These are phyloP conservation scores for Colletotrichum musae DNA, from an alignment of 2,329 filamentous ascomycete species.

Conservation along the genomic window DNA sequence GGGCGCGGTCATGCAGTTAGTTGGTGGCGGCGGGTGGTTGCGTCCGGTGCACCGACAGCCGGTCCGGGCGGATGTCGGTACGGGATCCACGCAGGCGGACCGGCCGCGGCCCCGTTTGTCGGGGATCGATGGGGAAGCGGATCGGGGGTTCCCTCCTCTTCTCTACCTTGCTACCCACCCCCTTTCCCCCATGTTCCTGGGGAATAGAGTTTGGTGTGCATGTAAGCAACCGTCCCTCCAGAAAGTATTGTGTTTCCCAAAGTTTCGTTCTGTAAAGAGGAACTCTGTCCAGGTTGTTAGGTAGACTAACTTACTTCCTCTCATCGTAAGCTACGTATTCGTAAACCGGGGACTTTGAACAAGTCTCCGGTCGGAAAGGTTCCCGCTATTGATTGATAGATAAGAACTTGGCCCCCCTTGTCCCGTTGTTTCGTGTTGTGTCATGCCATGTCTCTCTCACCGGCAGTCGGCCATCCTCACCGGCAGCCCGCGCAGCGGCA, in stretches of 20 bases:
- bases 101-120: slow-evolving; percentile 35
- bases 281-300: too few relatives aligned
- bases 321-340: not conserved
- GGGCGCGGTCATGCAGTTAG: slow-evolving; percentile 1
- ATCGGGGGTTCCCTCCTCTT: slow-evolving; percentile 1
- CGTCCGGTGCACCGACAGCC: slow-evolving; percentile 32
- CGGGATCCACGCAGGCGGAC: slow-evolving; percentile 23
- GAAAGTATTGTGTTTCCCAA: slow-evolving; percentile 1
- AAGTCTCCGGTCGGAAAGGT: slow-evolving; percentile 4
- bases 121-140: slow-evolving; percentile 7
- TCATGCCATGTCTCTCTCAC: not conserved
- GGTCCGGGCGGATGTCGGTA: slow-evolving; percentile 36
- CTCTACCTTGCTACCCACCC: too few relatives aligned
- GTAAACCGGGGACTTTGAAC: slow-evolving; percentile 3
- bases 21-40: slow-evolving; percentile 11
- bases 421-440: not conserved
- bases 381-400: slow-evolving; percentile 12
- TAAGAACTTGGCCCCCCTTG: not conserved
- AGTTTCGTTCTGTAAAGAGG: not conserved
- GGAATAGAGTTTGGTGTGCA: not conserved
- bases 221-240: not conserved
- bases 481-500: slow-evolving; percentile 2
- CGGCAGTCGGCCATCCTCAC: slow-evolving; percentile 15
- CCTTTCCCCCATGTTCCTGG: too few relatives aligned
- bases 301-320: too few relatives aligned